Evolutionary conservation across 177 flowering plant genomes (phyloP).

Genomic region (Vitis hybrid): DNA sequence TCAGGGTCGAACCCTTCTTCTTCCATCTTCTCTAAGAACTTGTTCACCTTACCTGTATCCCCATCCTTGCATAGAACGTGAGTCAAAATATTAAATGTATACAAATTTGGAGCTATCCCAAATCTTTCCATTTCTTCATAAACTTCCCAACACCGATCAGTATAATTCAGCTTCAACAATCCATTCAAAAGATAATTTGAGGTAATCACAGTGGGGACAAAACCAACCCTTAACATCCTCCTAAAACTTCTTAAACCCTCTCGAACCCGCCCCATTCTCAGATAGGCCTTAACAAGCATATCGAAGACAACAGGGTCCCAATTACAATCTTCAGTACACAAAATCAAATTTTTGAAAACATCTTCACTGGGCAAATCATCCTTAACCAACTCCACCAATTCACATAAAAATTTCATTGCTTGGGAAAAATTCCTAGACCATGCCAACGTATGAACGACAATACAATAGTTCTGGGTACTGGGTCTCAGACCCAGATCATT

Average conservation of each 20-base stretch:
- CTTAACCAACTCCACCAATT: constrained; percentile 35
- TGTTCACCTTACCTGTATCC: constrained; percentile 57
- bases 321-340: constrained; percentile 53
- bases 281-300: constrained; percentile 81
- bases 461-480: constrained; percentile 49
- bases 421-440: constrained; percentile 49
- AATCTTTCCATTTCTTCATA: constrained; percentile 61
- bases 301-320: constrained; percentile 77
- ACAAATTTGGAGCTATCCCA: constrained; percentile 52
- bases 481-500: constrained; percentile 45
- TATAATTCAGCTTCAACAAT: constrained; percentile 41
- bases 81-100: constrained; percentile 84
- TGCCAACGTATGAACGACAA: constrained; percentile 63
- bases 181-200: constrained; percentile 73
- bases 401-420: constrained; percentile 56
- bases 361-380: constrained; percentile 24
- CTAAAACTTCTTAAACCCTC: constrained; percentile 51
- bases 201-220: constrained; percentile 55
- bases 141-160: constrained; percentile 65
- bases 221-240: constrained; percentile 51
- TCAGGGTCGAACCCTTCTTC: constrained; percentile 89
- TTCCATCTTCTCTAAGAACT: constrained; percentile 85
- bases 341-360: constrained; percentile 48
- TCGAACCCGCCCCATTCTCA: constrained; percentile 44
- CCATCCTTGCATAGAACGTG: constrained; percentile 65